phyloP scores from a whole-genome alignment of 2,329 filamentous ascomycete genomes.

The Cercospora sesami region DNA sequence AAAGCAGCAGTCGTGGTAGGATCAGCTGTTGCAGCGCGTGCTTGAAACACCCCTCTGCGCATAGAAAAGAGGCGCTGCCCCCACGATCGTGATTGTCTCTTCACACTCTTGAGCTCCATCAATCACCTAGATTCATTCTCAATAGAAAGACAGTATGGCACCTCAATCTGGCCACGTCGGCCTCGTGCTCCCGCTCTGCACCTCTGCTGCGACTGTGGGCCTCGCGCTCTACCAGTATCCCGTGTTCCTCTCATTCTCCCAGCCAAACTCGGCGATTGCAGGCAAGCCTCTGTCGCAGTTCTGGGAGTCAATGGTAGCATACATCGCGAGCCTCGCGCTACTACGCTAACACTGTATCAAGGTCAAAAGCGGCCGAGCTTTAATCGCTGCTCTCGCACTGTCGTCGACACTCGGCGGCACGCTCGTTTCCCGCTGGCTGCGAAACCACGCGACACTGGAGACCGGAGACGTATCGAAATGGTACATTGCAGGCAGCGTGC shows the following conservation, averaged over 20 bases:
- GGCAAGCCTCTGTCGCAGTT: conserved; percentile 33
- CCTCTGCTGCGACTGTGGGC: conserved; percentile 35
- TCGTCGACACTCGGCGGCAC: conserved; percentile 27
- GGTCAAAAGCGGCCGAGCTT: conserved; percentile 27
- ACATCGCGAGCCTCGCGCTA: neutral
- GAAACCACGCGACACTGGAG: conserved; percentile 25
- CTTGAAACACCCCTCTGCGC: neutral
- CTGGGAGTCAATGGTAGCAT: conserved; percentile 28
- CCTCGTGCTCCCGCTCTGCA: conserved; percentile 36
- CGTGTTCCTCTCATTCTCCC: conserved; percentile 32
- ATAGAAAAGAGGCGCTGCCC: neutral
- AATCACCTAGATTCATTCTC: neutral
- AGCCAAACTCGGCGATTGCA: conserved; percentile 23
- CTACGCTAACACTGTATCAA: neutral
- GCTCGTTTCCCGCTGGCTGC: conserved; percentile 31
- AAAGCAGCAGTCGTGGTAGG: neutral
- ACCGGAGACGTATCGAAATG: conserved; percentile 31
- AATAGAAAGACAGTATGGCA: conserved; percentile 25
- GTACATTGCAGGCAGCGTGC: conserved; percentile 33
- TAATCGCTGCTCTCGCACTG: conserved; percentile 27
- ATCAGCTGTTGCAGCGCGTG: neutral
- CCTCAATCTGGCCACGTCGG: conserved; percentile 32
- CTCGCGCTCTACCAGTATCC: conserved; percentile 35
- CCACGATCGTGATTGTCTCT: neutral
- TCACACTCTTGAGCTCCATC: neutral